A percentile compares a stretch with the other conserved stretches of the same genome.
phyloP scores from a whole-genome alignment of 352 stramenopile genomes.

The Phytophthora cactorum region DNA sequence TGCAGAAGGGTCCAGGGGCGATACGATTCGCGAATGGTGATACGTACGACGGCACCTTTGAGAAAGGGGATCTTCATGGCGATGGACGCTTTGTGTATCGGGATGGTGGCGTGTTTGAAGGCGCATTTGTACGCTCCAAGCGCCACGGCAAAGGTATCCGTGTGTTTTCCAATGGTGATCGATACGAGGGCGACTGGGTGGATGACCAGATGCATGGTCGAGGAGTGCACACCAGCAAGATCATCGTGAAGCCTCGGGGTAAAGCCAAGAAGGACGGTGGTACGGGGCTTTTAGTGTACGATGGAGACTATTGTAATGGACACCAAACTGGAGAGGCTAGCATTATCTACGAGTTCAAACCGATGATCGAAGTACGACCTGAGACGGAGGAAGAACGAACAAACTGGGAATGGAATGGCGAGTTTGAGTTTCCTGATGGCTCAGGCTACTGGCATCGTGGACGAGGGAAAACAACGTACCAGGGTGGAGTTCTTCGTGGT shows the following conservation, averaged over 20 bases:
- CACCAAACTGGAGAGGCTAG: constrained; percentile 49
- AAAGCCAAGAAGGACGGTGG: constrained; percentile 14
- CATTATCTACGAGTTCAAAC: constrained; percentile 53
- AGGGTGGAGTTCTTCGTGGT: constrained; percentile 56
- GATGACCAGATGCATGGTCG: constrained; percentile 66
- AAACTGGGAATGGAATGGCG: constrained; percentile 48
- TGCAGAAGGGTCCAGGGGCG: constrained; percentile 61
- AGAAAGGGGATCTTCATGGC: constrained; percentile 53
- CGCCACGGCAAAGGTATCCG: constrained; percentile 57
- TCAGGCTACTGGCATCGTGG: constrained; percentile 68
- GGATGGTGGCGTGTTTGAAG: constrained; percentile 67
- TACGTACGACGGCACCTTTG: constrained; percentile 72
- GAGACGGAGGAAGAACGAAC: background rate
- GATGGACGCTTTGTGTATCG: constrained; percentile 48
- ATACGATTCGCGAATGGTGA: constrained; percentile 71
- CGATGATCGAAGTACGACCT: constrained; percentile 12
- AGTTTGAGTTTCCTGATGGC: constrained; percentile 73
- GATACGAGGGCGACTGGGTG: constrained; percentile 65
- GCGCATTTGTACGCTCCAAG: constrained; percentile 51
- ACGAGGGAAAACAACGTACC: constrained; percentile 60
- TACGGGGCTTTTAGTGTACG: constrained; percentile 42
- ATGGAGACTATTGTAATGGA: constrained; percentile 53
- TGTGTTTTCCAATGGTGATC: constrained; percentile 58
- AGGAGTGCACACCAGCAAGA: constrained; percentile 43
- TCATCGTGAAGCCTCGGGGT: constrained; percentile 8